Conservation (phyloP, 306 rosid species). For the Hylodesmum podocarpum region DNA sequence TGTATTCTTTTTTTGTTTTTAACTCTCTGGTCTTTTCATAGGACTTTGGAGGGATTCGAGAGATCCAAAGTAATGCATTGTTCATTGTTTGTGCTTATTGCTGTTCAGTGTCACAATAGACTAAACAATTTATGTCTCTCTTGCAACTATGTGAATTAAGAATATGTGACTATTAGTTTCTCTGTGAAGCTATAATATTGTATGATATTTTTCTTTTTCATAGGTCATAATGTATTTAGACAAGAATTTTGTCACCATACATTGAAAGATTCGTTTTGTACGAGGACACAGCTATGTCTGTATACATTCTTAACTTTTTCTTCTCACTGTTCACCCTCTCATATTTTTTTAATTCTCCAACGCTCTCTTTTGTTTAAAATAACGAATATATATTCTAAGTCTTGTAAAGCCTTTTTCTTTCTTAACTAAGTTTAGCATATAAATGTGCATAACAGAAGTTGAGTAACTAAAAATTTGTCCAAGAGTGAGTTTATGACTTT, state of each 20-base stretch:
- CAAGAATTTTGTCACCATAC: neutral
- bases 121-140: slow-evolving; percentile 18
- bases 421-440: slow-evolving; percentile 10
- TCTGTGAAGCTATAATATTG: neutral
- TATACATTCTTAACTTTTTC: slow-evolving; percentile 23
- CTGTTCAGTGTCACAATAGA: slow-evolving; percentile 9
- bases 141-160: neutral
- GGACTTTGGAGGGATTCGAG: neutral
- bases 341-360: neutral
- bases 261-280: slow-evolving; percentile 27
- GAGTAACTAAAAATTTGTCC: neutral
- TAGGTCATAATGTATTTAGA: slow-evolving; percentile 25
- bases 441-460: slow-evolving; percentile 12
- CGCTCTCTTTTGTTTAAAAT: neutral
- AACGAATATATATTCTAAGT: neutral
- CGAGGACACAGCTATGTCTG: slow-evolving; percentile 22
- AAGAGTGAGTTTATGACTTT: neutral
- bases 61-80: neutral
- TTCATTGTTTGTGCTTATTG: neutral
- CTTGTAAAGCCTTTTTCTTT: neutral
- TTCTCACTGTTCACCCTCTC: neutral
- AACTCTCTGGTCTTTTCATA: neutral
- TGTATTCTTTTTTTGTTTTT: neutral
- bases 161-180: neutral
- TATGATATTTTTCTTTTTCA: slow-evolving; percentile 7